phyloP scores from a whole-genome alignment of 306 rosid species.

The Pueraria montana region DNA sequence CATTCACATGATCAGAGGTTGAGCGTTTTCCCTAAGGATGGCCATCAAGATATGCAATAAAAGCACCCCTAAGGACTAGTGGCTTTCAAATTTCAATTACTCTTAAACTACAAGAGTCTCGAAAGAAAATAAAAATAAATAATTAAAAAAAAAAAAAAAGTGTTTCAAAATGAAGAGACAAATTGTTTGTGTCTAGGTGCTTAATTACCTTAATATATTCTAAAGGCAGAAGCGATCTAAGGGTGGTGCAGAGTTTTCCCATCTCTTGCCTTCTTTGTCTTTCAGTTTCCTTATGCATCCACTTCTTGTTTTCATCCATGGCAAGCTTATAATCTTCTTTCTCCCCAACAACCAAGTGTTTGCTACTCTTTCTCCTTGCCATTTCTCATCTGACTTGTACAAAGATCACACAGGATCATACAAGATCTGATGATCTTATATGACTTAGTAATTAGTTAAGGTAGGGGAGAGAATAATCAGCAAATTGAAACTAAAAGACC shows the following conservation, averaged over 20 bases:
- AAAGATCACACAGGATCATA: constrained; percentile 24
- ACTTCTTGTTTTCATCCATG: constrained; percentile 54
- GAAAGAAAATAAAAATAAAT: background rate
- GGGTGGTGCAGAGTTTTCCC: constrained; percentile 59
- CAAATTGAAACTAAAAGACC: constrained; percentile 48
- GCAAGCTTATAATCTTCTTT: constrained; percentile 24
- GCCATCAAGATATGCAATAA: constrained; percentile 10
- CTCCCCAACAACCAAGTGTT: background rate
- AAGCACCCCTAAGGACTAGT: constrained; percentile 20
- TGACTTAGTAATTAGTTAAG: constrained; percentile 16
- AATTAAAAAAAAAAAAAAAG: background rate
- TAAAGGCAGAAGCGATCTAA: constrained; percentile 66
- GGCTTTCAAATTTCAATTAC: background rate
- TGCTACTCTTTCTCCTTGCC: constrained; percentile 36
- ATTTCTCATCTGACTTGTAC: background rate
- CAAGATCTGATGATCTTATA: constrained; percentile 51
- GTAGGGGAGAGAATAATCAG: constrained; percentile 43
- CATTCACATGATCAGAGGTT: constrained; percentile 66
- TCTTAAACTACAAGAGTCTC: background rate
- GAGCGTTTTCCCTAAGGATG: constrained; percentile 76
- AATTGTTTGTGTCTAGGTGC: background rate
- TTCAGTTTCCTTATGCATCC: constrained; percentile 70
- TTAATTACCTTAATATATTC: constrained; percentile 58
- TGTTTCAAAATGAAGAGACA: background rate
- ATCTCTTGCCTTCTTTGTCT: constrained; percentile 82